phyloP scores from a whole-genome alignment of 805 yeast species.

The Henningerozyma blattae region DNA sequence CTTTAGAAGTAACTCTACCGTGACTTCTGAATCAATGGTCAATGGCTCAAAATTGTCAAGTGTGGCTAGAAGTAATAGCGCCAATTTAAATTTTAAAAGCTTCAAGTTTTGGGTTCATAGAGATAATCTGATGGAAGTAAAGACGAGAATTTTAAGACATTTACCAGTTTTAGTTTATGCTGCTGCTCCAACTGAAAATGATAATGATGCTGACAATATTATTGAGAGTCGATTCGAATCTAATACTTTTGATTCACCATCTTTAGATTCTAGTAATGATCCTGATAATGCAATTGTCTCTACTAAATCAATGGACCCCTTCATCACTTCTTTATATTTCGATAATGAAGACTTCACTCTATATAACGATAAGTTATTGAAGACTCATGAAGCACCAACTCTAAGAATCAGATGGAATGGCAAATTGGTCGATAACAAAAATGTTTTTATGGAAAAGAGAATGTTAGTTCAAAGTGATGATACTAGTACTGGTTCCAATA shows the following conservation, averaged over 20 bases:
- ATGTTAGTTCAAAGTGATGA: slow-evolving; percentile 35
- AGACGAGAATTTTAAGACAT: slow-evolving; percentile 87
- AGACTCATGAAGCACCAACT: slow-evolving; percentile 57
- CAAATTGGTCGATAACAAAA: slow-evolving; percentile 61
- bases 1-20: slow-evolving; percentile 46
- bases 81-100: slow-evolving; percentile 36
- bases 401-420: slow-evolving; percentile 89
- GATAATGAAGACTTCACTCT: slow-evolving; percentile 75
- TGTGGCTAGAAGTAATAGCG: slow-evolving; percentile 19
- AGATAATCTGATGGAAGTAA: slow-evolving; percentile 95
- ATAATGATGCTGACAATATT: slow-evolving; percentile 14
- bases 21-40: slow-evolving; percentile 25
- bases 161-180: slow-evolving; percentile 80
- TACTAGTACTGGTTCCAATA: slow-evolving; percentile 4
- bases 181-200: slow-evolving; percentile 25
- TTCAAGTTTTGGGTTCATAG: slow-evolving; percentile 94
- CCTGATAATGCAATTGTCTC: slow-evolving; percentile 32
- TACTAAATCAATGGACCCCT: slow-evolving; percentile 52
- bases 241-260: slow-evolving; percentile 13
- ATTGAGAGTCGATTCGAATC: slow-evolving; percentile 15
- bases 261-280: slow-evolving; percentile 32
- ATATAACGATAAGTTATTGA: slow-evolving; percentile 73
- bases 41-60: slow-evolving; percentile 26
- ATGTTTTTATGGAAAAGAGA: slow-evolving; percentile 71
- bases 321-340: slow-evolving; percentile 75